Evolutionary conservation across 2,329 filamentous ascomycete genomes (phyloP), one percentile per base, ranked within the genome.

Genomic region (Rhynchosporium secalis): DNA sequence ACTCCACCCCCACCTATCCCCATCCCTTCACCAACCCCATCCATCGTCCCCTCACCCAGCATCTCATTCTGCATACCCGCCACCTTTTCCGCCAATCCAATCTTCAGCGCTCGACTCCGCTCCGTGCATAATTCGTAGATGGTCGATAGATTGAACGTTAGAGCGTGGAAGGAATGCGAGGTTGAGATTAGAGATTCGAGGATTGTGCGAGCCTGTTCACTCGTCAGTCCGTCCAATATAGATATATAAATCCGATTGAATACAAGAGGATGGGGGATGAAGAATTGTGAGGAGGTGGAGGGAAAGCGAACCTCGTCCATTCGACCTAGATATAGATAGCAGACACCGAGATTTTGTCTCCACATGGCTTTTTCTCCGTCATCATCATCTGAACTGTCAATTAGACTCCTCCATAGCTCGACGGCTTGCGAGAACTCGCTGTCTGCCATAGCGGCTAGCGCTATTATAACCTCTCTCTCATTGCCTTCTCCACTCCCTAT

Each of bases 111-210:
- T 55, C 84, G 80, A 47, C 91, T 85, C 65, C 84, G 83, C 70
- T 98, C 93, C 0, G 90, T 93, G 73, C 90, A 95, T 7, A 98
- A 81, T 76, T 98, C 95, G 73, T 96, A 98, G 70, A 96, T 85
- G 0, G 94, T 98, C 10, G 88, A 86, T 12, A 99, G 76, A 73
- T 98, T 98, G 77, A 97, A 96, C 0, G 96, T 84, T 2, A 96
- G 77, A 0, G 90, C 90, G 66, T 90, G 87, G 62, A 94, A 97
- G 0, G 86, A 84, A 46, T 85, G 79, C 1, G 86, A 84, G 0
- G 79, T 74, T 3, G 85, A 80, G 0, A 92, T 79, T 10, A 96
- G 77, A 0, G 78, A 76, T 70, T 94, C 88, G 3, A 97, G 78
- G 0, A 90, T 76, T 12, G 79, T 75, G 13, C 85, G 85, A 0